Evolutionary conservation across 768 basidiomycete genomes (phyloP).

Genomic region (Pleurotus ostreatus): DNA sequence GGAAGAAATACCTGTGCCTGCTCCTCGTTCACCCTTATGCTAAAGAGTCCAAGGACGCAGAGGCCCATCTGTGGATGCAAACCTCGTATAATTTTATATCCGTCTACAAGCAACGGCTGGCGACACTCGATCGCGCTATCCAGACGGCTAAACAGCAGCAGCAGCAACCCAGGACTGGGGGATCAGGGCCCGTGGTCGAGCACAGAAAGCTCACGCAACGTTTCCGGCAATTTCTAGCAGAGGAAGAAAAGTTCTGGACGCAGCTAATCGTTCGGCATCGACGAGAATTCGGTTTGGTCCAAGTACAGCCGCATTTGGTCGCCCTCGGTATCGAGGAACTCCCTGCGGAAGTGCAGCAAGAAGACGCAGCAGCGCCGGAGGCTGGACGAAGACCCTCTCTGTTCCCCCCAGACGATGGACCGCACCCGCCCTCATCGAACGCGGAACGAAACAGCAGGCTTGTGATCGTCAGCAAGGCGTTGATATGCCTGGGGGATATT

Average conservation of each 20-base stretch:
- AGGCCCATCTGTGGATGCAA: constrained; percentile 89
- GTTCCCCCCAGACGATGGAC: constrained; percentile 56
- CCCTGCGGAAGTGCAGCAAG: constrained; percentile 13
- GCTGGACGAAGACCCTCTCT: constrained; percentile 55
- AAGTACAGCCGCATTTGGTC: constrained; percentile 54
- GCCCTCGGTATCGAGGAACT: constrained; percentile 52
- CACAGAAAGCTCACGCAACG: constrained; percentile 81
- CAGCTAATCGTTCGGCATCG: constrained; percentile 74
- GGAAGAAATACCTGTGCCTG: constrained; percentile 65
- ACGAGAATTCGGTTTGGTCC: constrained; percentile 64
- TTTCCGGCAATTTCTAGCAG: constrained; percentile 85
- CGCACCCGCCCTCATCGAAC: constrained; percentile 33
- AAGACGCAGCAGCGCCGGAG: constrained; percentile 18
- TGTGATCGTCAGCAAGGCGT: constrained; percentile 78
- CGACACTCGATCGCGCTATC: constrained; percentile 56
- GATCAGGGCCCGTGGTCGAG: constrained; percentile 62
- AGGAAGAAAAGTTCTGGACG: constrained; percentile 91
- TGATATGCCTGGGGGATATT: constrained; percentile 92
- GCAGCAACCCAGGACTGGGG: constrained; percentile 27
- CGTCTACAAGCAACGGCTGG: constrained; percentile 74
- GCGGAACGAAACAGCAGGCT: constrained; percentile 61
- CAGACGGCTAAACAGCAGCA: constrained; percentile 34
- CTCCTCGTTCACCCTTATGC: constrained; percentile 67
- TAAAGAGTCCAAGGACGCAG: constrained; percentile 72
- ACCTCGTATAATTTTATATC: constrained; percentile 85